phyloP scores from a whole-genome alignment of 1,139 yeast species.

The Pichia inconspicua region DNA sequence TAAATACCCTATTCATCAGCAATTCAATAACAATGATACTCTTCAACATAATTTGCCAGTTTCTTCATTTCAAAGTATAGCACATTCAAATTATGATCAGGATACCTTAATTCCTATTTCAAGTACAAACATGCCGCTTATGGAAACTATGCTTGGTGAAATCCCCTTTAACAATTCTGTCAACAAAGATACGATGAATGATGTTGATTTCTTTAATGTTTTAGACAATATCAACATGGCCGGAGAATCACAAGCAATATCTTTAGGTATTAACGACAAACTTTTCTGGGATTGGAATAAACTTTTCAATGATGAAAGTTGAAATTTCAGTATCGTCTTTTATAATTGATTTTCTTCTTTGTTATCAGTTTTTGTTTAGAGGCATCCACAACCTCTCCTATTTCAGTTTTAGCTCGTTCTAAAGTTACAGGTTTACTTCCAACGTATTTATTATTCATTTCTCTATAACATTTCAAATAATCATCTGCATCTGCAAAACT shows the following conservation, averaged over 20 bases:
- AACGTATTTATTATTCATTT: slow-evolving; percentile 67
- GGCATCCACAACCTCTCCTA: slow-evolving; percentile 15
- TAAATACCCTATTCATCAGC: not conserved
- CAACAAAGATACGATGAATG: not conserved
- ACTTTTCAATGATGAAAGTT: not conserved
- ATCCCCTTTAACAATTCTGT: not conserved
- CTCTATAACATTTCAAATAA: slow-evolving; percentile 62
- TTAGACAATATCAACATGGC: slow-evolving; percentile 7
- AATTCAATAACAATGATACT: not conserved
- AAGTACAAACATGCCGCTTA: not conserved
- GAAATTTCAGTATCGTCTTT: not conserved
- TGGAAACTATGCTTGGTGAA: not conserved
- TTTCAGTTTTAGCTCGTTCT: slow-evolving; percentile 47
- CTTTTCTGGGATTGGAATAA: slow-evolving; percentile 13
- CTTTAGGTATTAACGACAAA: slow-evolving; percentile 6
- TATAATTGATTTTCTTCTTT: not conserved
- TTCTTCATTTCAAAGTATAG: not conserved
- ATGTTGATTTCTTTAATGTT: slow-evolving; percentile 8
- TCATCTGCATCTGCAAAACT: slow-evolving; percentile 56
- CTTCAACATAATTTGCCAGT: not conserved
- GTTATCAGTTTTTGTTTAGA: slow-evolving; percentile 1
- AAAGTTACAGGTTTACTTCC: slow-evolving; percentile 69
- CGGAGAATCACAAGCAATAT: slow-evolving; percentile 3
- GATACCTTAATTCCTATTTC: not conserved
- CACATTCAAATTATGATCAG: not conserved